Conservation (phyloP, 352 stramenopile genomes). For the Phytophthora gonapodyides region DNA sequence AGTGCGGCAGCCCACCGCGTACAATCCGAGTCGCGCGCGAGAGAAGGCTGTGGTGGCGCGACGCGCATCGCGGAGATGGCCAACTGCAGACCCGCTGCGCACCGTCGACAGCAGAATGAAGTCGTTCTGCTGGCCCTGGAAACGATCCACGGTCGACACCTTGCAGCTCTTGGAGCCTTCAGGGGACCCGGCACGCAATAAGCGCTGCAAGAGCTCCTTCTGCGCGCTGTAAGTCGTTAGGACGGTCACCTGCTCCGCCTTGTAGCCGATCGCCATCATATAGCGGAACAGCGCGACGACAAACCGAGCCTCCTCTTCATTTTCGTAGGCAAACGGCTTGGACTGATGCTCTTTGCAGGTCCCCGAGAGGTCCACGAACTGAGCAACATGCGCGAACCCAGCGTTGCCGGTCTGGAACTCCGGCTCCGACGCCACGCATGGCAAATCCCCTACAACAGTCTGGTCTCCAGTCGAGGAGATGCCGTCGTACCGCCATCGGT, state of each 20-base stretch:
- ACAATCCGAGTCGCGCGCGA: constrained; percentile 92
- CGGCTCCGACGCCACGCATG: constrained; percentile 16
- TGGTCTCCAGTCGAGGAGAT: constrained; percentile 17
- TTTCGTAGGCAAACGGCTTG: constrained; percentile 93
- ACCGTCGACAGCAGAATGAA: constrained; percentile 96
- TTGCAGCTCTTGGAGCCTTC: constrained; percentile 27
- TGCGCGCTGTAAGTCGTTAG: constrained; percentile 97
- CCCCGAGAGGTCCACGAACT: constrained; percentile 87
- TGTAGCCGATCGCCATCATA: constrained; percentile 93
- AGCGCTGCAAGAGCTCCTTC: constrained; percentile 90
- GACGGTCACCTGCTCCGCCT: constrained; percentile 91
- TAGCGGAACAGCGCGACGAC: constrained; percentile 93
- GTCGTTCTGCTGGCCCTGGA: constrained; percentile 96
- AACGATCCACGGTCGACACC: constrained; percentile 95
- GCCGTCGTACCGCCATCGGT: constrained; percentile 78
- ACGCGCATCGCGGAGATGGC: constrained; percentile 92
- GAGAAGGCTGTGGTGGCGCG: constrained; percentile 93
- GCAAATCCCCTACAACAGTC: constrained; percentile 33
- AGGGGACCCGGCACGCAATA: constrained; percentile 55
- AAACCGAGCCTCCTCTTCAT: constrained; percentile 95
- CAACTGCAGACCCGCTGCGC: constrained; percentile 81
- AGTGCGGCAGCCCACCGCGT: constrained; percentile 86
- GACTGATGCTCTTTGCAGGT: constrained; percentile 62
- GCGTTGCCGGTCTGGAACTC: constrained; percentile 78
- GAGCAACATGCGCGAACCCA: constrained; percentile 89